Conservation (phyloP, 371 early-diverging fungal species). For the Lichtheimia ramosa region DNA sequence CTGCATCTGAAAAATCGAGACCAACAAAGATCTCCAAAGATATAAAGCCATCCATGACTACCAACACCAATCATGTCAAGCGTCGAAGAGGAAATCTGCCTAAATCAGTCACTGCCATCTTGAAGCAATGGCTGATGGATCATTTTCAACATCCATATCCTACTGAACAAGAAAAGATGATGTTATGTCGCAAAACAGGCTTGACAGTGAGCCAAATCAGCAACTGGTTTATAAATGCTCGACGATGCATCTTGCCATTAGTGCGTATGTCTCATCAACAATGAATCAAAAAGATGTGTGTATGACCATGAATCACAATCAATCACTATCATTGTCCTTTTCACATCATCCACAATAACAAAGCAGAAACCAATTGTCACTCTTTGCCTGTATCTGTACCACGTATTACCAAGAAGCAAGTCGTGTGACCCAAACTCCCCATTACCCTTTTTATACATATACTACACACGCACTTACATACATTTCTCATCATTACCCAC, state of each 20-base stretch:
- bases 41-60: neutral
- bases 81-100: constrained; percentile 55
- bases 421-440: too few species aligned
- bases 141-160: constrained; percentile 77
- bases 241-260: constrained; percentile 56
- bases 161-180: constrained; percentile 66
- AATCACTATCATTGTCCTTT: too few species aligned
- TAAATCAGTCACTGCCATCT: constrained; percentile 50
- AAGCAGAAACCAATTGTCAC: too few species aligned
- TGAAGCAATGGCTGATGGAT: constrained; percentile 69
- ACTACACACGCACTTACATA: too few species aligned
- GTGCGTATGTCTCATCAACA: neutral
- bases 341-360: too few species aligned
- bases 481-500: neutral
- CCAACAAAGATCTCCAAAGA: too few species aligned
- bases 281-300: too few species aligned
- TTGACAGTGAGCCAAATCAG: constrained; percentile 71
- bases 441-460: too few species aligned
- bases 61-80: neutral
- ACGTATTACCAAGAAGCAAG: too few species aligned
- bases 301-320: too few species aligned
- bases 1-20: neutral
- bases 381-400: too few species aligned
- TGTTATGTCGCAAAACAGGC: constrained; percentile 54
- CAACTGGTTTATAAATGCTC: constrained; percentile 86